These are phyloP conservation scores for Fraxinus angustifolia DNA, from an alignment of 305 asterid genomes.

Conservation along the genomic window DNA sequence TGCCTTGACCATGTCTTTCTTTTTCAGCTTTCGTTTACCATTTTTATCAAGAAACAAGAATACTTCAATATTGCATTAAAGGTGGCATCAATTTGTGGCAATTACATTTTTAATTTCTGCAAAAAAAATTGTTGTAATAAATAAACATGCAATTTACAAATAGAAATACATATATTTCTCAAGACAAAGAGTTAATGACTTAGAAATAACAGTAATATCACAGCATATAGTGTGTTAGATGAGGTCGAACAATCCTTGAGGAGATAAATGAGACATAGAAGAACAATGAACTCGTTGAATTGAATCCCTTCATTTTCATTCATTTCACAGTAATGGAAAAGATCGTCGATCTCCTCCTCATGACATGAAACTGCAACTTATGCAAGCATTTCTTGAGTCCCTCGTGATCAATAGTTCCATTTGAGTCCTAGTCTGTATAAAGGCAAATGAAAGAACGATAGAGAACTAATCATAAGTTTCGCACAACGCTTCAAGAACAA, in stretches of 20 bases:
- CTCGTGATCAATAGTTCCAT: conserved; percentile 37
- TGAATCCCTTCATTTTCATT: conserved; percentile 45
- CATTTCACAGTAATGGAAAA: conserved; percentile 40
- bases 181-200: not conserved
- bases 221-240: conserved; percentile 24
- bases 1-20: conserved; percentile 49
- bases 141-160: not conserved
- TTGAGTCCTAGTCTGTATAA: conserved; percentile 40
- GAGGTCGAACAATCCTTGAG: conserved; percentile 32
- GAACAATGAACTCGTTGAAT: conserved; percentile 50
- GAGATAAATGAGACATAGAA: conserved; percentile 44
- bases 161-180: not conserved
- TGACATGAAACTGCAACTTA: conserved; percentile 31
- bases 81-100: conserved; percentile 37
- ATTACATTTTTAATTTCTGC: conserved; percentile 35
- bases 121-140: not conserved
- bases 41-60: conserved; percentile 52
- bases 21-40: conserved; percentile 46
- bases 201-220: not conserved
- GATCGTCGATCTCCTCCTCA: conserved; percentile 44
- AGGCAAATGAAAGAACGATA: not conserved
- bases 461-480: not conserved
- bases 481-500: not conserved
- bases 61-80: conserved; percentile 40
- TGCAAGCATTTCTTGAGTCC: conserved; percentile 46